Base-by-base conservation (phyloP, 2,329 filamentous ascomycete genomes). In the Coleophoma crateriformis region DNA sequence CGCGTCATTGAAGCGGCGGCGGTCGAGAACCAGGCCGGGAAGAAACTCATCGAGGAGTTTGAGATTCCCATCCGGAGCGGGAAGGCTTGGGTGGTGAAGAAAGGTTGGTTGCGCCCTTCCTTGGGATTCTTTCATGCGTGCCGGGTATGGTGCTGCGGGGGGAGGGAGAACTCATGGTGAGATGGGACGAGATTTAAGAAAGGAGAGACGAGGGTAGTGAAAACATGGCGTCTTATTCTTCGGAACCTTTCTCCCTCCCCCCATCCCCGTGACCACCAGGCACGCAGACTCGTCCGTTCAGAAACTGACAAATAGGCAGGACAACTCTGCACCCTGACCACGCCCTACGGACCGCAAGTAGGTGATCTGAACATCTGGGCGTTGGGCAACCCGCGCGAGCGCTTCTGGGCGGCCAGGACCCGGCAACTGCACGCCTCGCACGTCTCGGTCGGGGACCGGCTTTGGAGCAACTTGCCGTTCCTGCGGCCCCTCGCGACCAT, bases 301-400 rank as follows among this genome's bases (percentile, higher is more conserved):
- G 33, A 48, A 27, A 20, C 22, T 34, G 22, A 46, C 19, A 35
- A 10, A 37, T 14, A 3, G 0, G 79, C 80, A 1, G 86, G 87
- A 3, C 77, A 77, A 45, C 77, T 94, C 50, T 79, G 88, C 52
- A 80, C 83, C 13, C 82, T 95, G 54, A 86, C 82, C 50, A 92
- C 88, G 0, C 87, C 87, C 0, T 72, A 84, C 48, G 89, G 89
- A 0, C 82, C 89, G 0, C 89, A 95, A 69, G 88, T 95, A 45
- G 77, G 88, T 48, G 89, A 94, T 60, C 71, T 94, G 15, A 95
- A 95, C 65, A 77, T 94, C 59, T 95, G 87, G 87, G 88, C 86
- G 59, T 74, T 76, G 5, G 71, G 83, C 54, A 90, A 94, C 65
- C 85, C 88, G 0, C 79, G 87, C 13, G 89, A 95, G 65, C 77